Evolutionary conservation across 139 green algal genomes (phyloP), one percentile per base, ranked within the genome.

Genomic region (Pseudopediastrum boryanum): DNA sequence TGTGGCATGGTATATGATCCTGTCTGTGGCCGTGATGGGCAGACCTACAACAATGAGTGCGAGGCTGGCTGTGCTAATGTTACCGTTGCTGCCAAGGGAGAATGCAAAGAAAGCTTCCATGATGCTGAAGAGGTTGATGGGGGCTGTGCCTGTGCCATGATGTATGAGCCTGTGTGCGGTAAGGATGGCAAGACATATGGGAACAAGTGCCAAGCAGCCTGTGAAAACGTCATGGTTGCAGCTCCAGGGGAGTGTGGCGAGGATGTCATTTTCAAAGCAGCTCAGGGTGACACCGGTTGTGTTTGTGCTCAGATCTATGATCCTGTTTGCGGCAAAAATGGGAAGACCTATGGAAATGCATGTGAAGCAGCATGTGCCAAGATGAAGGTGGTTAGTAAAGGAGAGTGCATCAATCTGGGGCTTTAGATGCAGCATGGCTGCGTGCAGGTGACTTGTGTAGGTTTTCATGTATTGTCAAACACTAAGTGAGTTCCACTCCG

Each of bases 11-110:
- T 78, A 6, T 85, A 84, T 35, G 56, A 83, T 2, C 85, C 82
- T 3, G 81, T 87, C 13, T 86, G 81, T 65, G 84, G 77, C 33
- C 42, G 48, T 25, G 43, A 86, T 31, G 59, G 78, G n/a, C 79
- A 83, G 36, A 79, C 41, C 33, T 89, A 87, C 81, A 71, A 36
- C 50, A 87, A 84, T 63, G 35, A 27, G 10, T 86, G 81, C 48
- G 21, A 54, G 10, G 81, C 77, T 16, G 38, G 42, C 29, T 89
- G 80, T 38, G 76, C 54, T 2, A 59, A 41, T 4, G 64, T 81
- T 3, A 9, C 16, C 35, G 75, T 86, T 3, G 51, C 66, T 0
- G 72, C 39, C 50, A 62, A 72, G 23, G 73, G 74, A 21, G 38
- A 63, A 21, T 86, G 81, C 39, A 3, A 63, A 50, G 23, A 61